Percentiles rank a stretch among this genome's conserved stretches.
These are phyloP conservation scores for Trichoderma brevicompactum DNA, from an alignment of 2,329 filamentous ascomycete species.

Conservation along the genomic window DNA sequence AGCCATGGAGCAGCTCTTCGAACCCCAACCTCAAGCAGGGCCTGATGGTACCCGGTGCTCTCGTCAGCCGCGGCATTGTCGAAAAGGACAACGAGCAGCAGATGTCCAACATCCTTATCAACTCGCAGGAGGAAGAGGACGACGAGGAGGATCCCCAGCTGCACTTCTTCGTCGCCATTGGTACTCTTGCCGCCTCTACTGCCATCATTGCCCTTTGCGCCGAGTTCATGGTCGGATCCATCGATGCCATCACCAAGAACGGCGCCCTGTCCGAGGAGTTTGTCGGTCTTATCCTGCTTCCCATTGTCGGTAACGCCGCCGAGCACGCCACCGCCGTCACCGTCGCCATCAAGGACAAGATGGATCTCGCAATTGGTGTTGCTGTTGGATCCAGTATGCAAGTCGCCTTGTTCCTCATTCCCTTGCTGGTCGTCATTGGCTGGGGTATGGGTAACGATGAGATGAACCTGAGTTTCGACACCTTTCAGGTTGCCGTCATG, in stretches of 20 bases:
- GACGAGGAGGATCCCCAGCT: conserved; percentile 77
- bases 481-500: conserved; percentile 84
- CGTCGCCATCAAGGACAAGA: conserved; percentile 82
- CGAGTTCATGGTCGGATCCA: conserved; percentile 77
- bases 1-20: conserved; percentile 45
- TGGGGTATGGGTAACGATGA: conserved; percentile 73
- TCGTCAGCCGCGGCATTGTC: conserved; percentile 1
- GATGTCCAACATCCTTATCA: conserved; percentile 51
- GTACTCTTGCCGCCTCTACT: conserved; percentile 73
- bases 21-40: conserved; percentile 46
- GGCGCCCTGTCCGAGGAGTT: conserved; percentile 72
- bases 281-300: conserved; percentile 77
- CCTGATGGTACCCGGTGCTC: conserved; percentile 32
- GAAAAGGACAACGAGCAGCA: conserved; percentile 42
- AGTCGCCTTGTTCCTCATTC: conserved; percentile 78
- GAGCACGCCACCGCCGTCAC: conserved; percentile 82
- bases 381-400: conserved; percentile 81
- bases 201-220: conserved; percentile 81
- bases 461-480: conserved; percentile 85
- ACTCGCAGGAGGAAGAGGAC: conserved; percentile 60
- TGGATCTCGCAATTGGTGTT: conserved; percentile 81
- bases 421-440: conserved; percentile 74
- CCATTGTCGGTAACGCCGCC: conserved; percentile 82
- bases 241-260: conserved; percentile 66
- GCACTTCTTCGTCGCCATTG: conserved; percentile 70